Evolutionary conservation across 106 monocot species (phyloP).

Genomic region (Dactylorhiza incarnata): DNA sequence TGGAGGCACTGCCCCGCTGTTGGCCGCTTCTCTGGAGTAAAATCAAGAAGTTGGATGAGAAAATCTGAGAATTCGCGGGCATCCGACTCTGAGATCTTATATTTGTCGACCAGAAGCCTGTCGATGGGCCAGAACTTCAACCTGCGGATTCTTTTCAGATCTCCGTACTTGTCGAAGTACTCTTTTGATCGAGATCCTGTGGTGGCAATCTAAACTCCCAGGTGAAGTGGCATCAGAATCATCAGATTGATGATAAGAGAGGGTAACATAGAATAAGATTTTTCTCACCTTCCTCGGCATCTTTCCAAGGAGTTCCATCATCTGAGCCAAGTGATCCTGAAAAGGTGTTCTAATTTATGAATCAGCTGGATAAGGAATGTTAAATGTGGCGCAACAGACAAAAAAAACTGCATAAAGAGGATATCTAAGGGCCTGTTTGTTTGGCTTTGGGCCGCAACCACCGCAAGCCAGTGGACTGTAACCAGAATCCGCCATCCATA

Average conservation of each 20-base stretch:
- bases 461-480: too few species aligned
- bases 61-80: conserved; percentile 57
- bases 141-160: conserved; percentile 82
- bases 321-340: conserved; percentile 93
- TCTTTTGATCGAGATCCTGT: conserved; percentile 77
- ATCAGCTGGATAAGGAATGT: too few species aligned
- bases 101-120: conserved; percentile 58
- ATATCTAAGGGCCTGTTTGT: too few species aligned
- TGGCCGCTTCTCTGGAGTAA: conserved; percentile 71
- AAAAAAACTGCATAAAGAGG: too few species aligned
- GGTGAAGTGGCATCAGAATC: background rate
- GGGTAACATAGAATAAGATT: background rate
- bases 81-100: conserved; percentile 58
- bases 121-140: conserved; percentile 66
- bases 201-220: conserved; percentile 43
- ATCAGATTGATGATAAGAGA: background rate
- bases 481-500: too few species aligned
- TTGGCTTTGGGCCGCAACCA: too few species aligned
- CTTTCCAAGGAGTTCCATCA: conserved; percentile 97
- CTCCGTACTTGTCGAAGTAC: conserved; percentile 77
- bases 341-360: conserved; percentile 1
- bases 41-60: conserved; percentile 69
- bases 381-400: too few species aligned
- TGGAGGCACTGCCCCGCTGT: conserved; percentile 59
- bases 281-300: conserved; percentile 67